Evolutionary conservation across 2,329 filamentous ascomycete species (phyloP).

Genomic region (Pyrenochaeta sp.): DNA sequence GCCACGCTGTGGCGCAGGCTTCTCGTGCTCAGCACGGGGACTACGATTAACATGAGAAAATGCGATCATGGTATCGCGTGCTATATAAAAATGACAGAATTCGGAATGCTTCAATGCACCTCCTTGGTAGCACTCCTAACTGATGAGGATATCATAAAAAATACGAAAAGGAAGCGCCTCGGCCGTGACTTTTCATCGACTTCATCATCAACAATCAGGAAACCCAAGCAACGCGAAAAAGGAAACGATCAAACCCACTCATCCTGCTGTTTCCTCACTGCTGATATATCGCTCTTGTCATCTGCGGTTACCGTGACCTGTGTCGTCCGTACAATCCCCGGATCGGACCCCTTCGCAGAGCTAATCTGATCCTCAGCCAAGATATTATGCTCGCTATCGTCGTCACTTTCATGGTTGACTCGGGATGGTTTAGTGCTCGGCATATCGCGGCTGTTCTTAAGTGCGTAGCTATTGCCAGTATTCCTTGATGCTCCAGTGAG

Average conservation of each 20-base stretch:
- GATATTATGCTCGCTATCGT: conserved; percentile 27
- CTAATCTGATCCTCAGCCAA: conserved; percentile 9
- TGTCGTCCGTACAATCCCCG: conserved; percentile 22
- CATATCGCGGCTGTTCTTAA: conserved; percentile 17
- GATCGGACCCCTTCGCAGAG: conserved; percentile 3
- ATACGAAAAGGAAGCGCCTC: too few species aligned
- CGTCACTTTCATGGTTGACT: conserved; percentile 15
- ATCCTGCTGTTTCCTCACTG: conserved; percentile 5
- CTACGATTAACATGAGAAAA: too few species aligned
- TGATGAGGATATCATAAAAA: too few species aligned
- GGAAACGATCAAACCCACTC: conserved; percentile 26
- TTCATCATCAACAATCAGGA: too few species aligned
- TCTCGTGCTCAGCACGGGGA: too few species aligned
- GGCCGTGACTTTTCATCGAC: too few species aligned
- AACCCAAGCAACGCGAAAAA: too few species aligned
- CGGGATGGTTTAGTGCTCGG: conserved; percentile 8
- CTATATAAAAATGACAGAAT: too few species aligned
- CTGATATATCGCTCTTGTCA: conserved; percentile 10
- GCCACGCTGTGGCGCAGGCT: too few species aligned
- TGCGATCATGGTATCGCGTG: too few species aligned
- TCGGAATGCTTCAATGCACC: too few species aligned
- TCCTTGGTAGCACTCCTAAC: too few species aligned
- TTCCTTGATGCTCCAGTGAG: conserved; percentile 20
- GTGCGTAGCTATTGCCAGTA: conserved; percentile 23
- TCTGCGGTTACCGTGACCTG: conserved; percentile 19